phyloP scores from a whole-genome alignment of 1,284 basidiomycete genomes.

The Xerocomus minutiporus region DNA sequence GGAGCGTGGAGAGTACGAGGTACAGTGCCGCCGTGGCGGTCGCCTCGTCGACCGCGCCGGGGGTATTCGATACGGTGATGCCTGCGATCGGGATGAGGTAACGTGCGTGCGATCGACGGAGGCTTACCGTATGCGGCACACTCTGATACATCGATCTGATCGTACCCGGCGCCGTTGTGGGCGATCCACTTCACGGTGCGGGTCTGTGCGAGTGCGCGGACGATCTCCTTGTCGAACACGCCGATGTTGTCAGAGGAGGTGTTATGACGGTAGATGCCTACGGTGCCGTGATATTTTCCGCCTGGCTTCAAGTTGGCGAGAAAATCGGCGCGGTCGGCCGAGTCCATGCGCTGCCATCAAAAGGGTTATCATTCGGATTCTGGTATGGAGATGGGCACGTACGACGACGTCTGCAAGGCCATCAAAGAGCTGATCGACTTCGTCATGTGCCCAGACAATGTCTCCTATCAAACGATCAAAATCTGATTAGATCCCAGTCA shows the following conservation, averaged over 20 bases:
- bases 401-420: constrained; percentile 74
- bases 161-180: constrained; percentile 92
- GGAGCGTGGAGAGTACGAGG: constrained; percentile 78
- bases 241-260: constrained; percentile 63
- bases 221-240: constrained; percentile 74
- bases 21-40: constrained; percentile 88
- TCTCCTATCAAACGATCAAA: constrained; percentile 41
- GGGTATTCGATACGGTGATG: constrained; percentile 87
- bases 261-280: constrained; percentile 81
- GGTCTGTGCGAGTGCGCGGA: constrained; percentile 58
- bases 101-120: not conserved
- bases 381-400: constrained; percentile 31
- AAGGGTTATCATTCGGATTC: not conserved
- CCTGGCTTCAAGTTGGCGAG: constrained; percentile 57
- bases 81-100: constrained; percentile 40
- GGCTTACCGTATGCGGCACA: constrained; percentile 63
- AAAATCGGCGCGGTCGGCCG: constrained; percentile 63
- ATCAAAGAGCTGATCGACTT: constrained; percentile 61
- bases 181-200: constrained; percentile 82
- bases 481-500: not conserved
- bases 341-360: constrained; percentile 54
- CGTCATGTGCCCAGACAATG: constrained; percentile 78
- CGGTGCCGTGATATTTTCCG: constrained; percentile 70
- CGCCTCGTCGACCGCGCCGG: constrained; percentile 86
- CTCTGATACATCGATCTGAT: constrained; percentile 75